Evolutionary conservation across 2,329 filamentous ascomycete genomes (phyloP).

Genomic region (Parafenestella ontariensis): DNA sequence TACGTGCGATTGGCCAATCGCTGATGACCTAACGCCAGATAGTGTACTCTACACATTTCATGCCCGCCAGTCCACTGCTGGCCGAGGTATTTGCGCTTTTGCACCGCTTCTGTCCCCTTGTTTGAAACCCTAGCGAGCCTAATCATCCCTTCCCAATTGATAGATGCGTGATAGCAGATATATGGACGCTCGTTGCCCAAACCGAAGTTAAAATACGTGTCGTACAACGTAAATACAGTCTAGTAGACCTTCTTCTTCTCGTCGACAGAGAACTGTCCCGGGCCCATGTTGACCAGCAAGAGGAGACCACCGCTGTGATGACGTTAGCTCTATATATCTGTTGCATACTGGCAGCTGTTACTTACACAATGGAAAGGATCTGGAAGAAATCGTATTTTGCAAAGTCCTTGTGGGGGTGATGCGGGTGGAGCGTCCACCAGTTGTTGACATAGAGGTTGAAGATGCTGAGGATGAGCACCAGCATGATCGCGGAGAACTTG

Average conservation of each 20-base stretch:
- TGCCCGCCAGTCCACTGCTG: conserved; percentile 26
- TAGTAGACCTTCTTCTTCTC: conserved; percentile 99
- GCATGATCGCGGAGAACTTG: conserved; percentile 95
- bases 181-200: conserved; percentile 24
- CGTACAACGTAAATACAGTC: conserved; percentile 17
- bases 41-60: conserved; percentile 40
- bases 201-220: conserved; percentile 27
- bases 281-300: conserved; percentile 97
- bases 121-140: conserved; percentile 4
- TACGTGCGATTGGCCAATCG: conserved; percentile 27
- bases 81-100: conserved; percentile 20
- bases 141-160: conserved; percentile 16
- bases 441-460: conserved; percentile 99
- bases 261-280: conserved; percentile 96
- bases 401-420: conserved; percentile 99
- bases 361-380: conserved; percentile 93
- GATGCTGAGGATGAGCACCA: conserved; percentile 92
- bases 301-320: conserved; percentile 78
- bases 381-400: conserved; percentile 99
- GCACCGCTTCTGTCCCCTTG: conserved; percentile 2
- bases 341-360: conserved; percentile 22
- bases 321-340: conserved; percentile 22
- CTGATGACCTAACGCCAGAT: conserved; percentile 30
- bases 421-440: conserved; percentile 99
- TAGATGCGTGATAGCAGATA: conserved; percentile 31